Conservation (phyloP, 1,284 basidiomycete species). For the Melampsora medusae region DNA sequence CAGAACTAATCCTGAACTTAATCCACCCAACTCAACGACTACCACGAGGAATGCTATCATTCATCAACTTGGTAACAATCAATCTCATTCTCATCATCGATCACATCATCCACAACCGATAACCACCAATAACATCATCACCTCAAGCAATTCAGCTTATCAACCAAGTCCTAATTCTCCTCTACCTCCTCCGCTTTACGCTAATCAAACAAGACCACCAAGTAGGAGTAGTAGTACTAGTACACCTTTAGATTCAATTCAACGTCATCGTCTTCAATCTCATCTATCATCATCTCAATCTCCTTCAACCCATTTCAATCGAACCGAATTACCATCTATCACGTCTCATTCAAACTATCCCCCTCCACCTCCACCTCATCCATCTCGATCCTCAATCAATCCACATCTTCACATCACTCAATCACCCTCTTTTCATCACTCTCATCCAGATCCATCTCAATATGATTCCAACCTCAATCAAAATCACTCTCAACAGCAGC, state of each 20-base stretch:
- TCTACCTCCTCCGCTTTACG: conserved; percentile 7
- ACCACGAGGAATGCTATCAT: neutral
- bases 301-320: neutral
- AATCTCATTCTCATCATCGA: conserved; percentile 8
- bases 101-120: neutral
- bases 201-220: no score
- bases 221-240: no score
- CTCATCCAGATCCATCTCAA: no score
- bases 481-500: conserved; percentile 10
- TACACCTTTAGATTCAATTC: neutral
- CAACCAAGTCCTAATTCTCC: conserved; percentile 9
- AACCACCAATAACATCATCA: neutral
- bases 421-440: neutral
- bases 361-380: neutral
- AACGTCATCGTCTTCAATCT: conserved; percentile 15
- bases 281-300: neutral
- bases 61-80: conserved; percentile 19
- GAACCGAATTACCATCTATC: conserved; percentile 11
- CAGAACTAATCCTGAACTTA: neutral
- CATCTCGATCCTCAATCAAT: neutral
- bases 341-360: conserved; percentile 9
- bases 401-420: neutral
- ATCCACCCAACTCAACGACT: neutral
- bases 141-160: neutral
- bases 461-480: no score